phyloP scores from a whole-genome alignment of 2,329 filamentous ascomycete species.

The Colletotrichum acutatum region DNA sequence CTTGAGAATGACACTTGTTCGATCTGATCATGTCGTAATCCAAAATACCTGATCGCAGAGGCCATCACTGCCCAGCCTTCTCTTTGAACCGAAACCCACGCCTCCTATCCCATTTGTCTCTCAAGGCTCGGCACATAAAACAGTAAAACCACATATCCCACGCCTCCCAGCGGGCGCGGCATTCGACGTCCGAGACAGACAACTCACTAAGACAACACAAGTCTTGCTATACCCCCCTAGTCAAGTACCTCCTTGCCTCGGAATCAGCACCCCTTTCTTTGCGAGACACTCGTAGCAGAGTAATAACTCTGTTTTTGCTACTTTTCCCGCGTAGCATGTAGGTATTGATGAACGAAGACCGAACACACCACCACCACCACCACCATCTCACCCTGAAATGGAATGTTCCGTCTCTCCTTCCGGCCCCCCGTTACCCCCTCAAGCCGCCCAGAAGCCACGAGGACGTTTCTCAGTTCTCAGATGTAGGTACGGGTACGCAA shows the following conservation, averaged over 20 bases:
- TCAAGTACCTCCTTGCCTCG: background rate
- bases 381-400: background rate
- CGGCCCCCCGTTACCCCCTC: background rate
- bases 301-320: background rate
- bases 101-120: background rate
- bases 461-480: background rate
- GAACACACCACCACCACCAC: background rate
- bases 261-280: background rate
- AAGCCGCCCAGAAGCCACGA: conserved; percentile 2
- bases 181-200: conserved; percentile 10
- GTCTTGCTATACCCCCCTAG: background rate
- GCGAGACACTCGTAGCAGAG: background rate
- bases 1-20: background rate
- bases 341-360: background rate
- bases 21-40: background rate
- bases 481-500: background rate
- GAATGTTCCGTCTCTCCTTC: background rate
- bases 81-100: background rate
- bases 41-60: background rate
- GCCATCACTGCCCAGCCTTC: background rate
- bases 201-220: background rate
- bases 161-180: background rate
- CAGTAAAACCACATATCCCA: background rate
- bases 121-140: background rate
- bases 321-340: background rate